phyloP scores from a whole-genome alignment of 768 basidiomycete genomes.

The Piloderma croceum region DNA sequence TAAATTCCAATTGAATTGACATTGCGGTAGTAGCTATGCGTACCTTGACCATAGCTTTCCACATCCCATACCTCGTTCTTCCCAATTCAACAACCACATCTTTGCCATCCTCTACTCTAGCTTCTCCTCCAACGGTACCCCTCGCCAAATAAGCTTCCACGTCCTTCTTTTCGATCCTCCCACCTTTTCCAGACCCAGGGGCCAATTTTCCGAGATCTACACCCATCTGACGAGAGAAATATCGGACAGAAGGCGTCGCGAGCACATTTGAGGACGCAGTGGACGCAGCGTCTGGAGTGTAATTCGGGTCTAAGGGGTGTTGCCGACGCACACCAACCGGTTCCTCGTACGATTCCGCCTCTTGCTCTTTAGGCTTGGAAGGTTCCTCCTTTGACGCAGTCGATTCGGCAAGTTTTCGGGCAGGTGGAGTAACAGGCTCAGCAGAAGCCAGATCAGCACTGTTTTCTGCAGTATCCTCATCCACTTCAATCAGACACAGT shows the following conservation, averaged over 20 bases:
- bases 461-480: conserved; percentile 45
- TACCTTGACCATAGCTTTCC: conserved; percentile 85
- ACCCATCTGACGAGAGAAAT: conserved; percentile 62
- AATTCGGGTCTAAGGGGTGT: conserved; percentile 66
- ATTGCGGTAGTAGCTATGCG: conserved; percentile 6
- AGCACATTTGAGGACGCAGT: conserved; percentile 35
- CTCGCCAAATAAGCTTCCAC: conserved; percentile 55
- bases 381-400: too few species aligned
- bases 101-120: conserved; percentile 20
- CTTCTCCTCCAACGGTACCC: too few species aligned
- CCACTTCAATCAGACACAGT: conserved; percentile 78
- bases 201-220: conserved; percentile 54
- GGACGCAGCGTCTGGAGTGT: conserved; percentile 13
- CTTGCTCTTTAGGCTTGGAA: neutral
- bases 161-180: conserved; percentile 70
- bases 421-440: conserved; percentile 12
- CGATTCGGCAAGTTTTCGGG: conserved; percentile 13
- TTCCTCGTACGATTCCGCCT: conserved; percentile 1
- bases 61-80: conserved; percentile 79
- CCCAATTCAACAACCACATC: conserved; percentile 69
- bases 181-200: conserved; percentile 69
- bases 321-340: conserved; percentile 20
- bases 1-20: neutral
- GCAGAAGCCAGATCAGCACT: conserved; percentile 13
- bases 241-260: conserved; percentile 72